Base-by-base conservation (phyloP, 176 grass and related monocot species). In the Leersia perrieri region DNA sequence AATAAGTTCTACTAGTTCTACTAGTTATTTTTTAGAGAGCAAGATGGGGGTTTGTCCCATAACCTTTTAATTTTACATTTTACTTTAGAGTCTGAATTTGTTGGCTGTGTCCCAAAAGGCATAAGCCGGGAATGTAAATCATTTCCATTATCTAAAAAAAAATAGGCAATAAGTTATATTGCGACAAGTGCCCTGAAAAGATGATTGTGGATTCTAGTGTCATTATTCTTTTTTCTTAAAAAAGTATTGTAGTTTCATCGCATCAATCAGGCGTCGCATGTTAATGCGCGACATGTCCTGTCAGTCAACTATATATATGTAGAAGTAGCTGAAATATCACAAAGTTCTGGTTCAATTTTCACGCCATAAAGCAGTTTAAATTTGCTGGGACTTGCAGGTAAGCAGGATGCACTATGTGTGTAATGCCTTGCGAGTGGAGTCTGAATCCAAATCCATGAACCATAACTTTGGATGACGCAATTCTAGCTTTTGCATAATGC, bases 381-480 rank as follows among this genome's bases (percentile, higher is more conserved):
- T 84, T 60, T 53, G 77, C 30, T 58, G 27, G 57, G 11, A 66
- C 35, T 82, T 77, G 77, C 58, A 72, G 36, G 42, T 11, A 36
- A 58, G 72, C 84, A 63, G 41, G 71, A 72, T 72, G 63, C 81
- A 63, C 44, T 10, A 30, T 1, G 14, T 74, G 5, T 11, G n/a
- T 74, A 58, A 29, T 62, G 58, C 27, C 41, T 60, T 33, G 70
- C 45, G 68, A 85, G 85, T 82, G 89, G 81, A 73, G 57, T 85
- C 76, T 85, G 89, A 72, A 91, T 82, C 39, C 66, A 66, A 81
- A 73, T 74, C 72, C 90, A 83, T 80, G 29, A 70, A 41, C 14
- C 74, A 31, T 40, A 53, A 67, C 75, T 85, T 61, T 51, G 74
- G 64, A 62, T 85, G 87, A 85, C 65, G 82, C n/a, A 11, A 18